Conservation (phyloP, 169 alveolate species). For the Eimeria falciformis region DNA sequence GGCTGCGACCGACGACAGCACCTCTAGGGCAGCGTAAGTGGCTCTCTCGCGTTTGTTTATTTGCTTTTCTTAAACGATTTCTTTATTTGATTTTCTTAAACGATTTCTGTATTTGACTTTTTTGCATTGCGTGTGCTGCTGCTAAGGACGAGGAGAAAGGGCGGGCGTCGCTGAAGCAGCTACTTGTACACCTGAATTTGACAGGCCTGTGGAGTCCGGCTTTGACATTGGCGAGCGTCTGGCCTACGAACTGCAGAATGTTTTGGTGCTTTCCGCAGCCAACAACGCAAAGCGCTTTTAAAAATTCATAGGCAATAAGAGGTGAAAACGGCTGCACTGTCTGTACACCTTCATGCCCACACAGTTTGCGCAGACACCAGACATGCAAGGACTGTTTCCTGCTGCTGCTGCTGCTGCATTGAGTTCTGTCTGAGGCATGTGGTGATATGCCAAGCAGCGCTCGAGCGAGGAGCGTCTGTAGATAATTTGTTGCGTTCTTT, state of each 20-base stretch:
- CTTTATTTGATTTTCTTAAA: not conserved
- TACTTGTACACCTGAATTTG: not conserved
- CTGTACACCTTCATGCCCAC: too few relatives aligned
- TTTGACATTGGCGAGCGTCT: not conserved
- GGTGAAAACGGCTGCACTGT: not conserved
- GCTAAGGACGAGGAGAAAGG: not conserved
- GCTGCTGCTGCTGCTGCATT: conserved; percentile 12
- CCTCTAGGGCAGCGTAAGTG: not conserved
- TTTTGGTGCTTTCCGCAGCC: not conserved
- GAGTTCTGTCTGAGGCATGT: too few relatives aligned
- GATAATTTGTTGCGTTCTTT: too few relatives aligned
- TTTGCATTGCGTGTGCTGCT: not conserved
- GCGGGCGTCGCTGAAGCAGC: conserved; percentile 9
- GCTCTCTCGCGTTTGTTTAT: not conserved
- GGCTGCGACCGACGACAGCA: conserved; percentile 47
- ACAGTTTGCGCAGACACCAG: not conserved
- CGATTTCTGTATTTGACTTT: too few relatives aligned
- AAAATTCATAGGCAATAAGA: not conserved
- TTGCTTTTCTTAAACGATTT: not conserved
- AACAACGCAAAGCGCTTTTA: not conserved
- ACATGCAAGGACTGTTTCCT: not conserved
- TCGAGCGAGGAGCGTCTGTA: too few relatives aligned
- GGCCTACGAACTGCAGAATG: not conserved
- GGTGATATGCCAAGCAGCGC: too few relatives aligned
- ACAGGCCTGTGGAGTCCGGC: not conserved